A percentile compares a stretch with the other conserved stretches of the same genome.
Evolutionary conservation across 495 filamentous ascomycete genomes (phyloP).

Genomic region (Hypomontagnella monticulosa): DNA sequence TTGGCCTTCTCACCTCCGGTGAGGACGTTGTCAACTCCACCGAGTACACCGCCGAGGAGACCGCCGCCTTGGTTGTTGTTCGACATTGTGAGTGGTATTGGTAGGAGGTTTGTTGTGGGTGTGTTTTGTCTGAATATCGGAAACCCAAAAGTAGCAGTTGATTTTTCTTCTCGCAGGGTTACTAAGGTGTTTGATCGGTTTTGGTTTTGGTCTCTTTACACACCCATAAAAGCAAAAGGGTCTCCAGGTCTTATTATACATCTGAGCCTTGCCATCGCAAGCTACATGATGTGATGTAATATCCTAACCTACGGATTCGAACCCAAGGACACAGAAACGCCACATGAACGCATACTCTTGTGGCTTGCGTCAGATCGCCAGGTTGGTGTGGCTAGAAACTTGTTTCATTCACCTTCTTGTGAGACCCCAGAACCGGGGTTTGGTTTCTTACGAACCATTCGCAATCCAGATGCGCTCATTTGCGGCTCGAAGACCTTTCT

Average conservation of each 20-base stretch:
- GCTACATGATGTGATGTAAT: slow-evolving; percentile 43
- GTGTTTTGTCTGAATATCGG: background rate
- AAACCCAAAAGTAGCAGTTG: background rate
- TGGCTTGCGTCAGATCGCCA: slow-evolving; percentile 33
- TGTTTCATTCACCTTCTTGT: slow-evolving; percentile 28
- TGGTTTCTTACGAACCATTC: slow-evolving; percentile 6
- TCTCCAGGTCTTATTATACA: slow-evolving; percentile 21
- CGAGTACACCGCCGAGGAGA: slow-evolving; percentile 52
- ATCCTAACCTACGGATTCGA: background rate
- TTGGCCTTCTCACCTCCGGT: slow-evolving; percentile 54
- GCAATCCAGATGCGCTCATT: slow-evolving; percentile 19
- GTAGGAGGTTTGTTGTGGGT: background rate
- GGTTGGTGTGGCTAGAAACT: slow-evolving; percentile 45
- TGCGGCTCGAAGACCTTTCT: slow-evolving; percentile 27
- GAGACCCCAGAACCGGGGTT: slow-evolving; percentile 21
- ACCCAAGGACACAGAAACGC: slow-evolving; percentile 25
- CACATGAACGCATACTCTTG: slow-evolving; percentile 37
- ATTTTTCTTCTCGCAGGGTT: no score
- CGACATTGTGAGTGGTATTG: slow-evolving; percentile 43
- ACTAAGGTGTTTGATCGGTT: no score
- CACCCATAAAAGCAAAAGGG: no score
- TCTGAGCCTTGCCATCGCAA: slow-evolving; percentile 7
- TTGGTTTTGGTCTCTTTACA: no score
- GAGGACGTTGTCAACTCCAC: slow-evolving; percentile 52
- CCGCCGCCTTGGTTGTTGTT: slow-evolving; percentile 48